A percentile compares a stretch with the other conserved stretches of the same genome.
Conservation (phyloP, 345 rosid genomes). For the Citrus maxima region DNA sequence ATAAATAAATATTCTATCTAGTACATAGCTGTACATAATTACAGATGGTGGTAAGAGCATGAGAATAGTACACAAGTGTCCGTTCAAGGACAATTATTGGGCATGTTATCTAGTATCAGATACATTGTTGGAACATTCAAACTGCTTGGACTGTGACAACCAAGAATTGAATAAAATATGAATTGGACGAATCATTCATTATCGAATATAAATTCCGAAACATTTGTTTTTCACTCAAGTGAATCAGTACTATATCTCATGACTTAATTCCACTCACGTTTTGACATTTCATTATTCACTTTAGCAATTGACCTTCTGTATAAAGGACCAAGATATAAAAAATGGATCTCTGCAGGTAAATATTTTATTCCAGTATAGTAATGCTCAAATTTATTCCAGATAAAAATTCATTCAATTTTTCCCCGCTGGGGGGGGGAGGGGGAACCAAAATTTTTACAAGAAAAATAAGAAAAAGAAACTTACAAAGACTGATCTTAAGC, state of each 20-base stretch:
- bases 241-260: not conserved
- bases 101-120: too few species aligned
- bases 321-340: too few species aligned
- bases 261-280: not conserved
- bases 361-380: not conserved
- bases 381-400: not conserved
- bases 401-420: too few species aligned
- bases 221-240: not conserved
- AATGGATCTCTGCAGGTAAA: not conserved
- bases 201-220: not conserved
- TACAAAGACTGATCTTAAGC: slow-evolving; percentile 31
- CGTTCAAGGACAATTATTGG: too few species aligned
- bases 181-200: too few species aligned
- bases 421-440: too few species aligned
- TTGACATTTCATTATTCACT: too few species aligned
- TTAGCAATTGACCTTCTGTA: too few species aligned
- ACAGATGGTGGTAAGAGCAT: not conserved
- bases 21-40: not conserved
- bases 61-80: not conserved
- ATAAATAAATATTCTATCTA: not conserved
- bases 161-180: too few species aligned
- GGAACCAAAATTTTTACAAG: not conserved
- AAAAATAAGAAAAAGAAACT: slow-evolving; percentile 25
- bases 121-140: too few species aligned
- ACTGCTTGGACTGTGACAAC: too few species aligned